Base-by-base conservation (phyloP, 2,329 filamentous ascomycete species). In the Lasiodiplodia sp. region DNA sequence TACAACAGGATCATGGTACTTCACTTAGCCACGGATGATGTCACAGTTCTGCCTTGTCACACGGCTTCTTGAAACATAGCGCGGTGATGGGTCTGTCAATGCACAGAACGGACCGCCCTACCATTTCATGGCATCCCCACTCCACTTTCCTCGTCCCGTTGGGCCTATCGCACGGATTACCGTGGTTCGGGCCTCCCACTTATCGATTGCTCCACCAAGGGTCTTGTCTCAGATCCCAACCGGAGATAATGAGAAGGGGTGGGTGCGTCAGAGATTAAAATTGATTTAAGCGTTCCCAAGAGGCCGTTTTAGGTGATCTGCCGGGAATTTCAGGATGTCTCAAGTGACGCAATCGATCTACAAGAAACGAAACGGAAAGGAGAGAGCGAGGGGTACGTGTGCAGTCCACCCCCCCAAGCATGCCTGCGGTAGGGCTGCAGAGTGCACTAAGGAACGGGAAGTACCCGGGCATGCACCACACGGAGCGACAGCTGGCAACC, bases 341-440 rank as follows among this genome's bases (percentile, higher is more conserved):
- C 28, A 25, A 49, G 23, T 64, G 60, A 64, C 60, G 60, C 60
- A 52, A 64, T 51, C 25, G 60, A 64, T 64, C 60, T 64, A 64
- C 60, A 64, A 52, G 44, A 63, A 51, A 63, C 58, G 58, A 21
- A 62, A 25, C n/a, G 31, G 55, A n/a, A n/a, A 23, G 52, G 52
- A 10, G 28, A 56, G 23, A n/a, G 52, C 34, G 55, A 44, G 18
- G 53, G 53, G 28, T 62, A 62, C 37, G 57, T 62, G 23, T 47
- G 14, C 38, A 38, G 11, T 44, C 23, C 28, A 16, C 18, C 25
- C 4, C 4, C n/a, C n/a, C 16, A 16, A n/a, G 18, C 34, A 12
- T 23, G 18, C 31, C 6, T 8, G 21, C 23, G 37, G 58, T 64
- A 64, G 60, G 47, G 47, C 60, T 23, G 60, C 60, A 52, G 37